phyloP scores from a whole-genome alignment of 805 yeast species.

The Candida silvicultrix region DNA sequence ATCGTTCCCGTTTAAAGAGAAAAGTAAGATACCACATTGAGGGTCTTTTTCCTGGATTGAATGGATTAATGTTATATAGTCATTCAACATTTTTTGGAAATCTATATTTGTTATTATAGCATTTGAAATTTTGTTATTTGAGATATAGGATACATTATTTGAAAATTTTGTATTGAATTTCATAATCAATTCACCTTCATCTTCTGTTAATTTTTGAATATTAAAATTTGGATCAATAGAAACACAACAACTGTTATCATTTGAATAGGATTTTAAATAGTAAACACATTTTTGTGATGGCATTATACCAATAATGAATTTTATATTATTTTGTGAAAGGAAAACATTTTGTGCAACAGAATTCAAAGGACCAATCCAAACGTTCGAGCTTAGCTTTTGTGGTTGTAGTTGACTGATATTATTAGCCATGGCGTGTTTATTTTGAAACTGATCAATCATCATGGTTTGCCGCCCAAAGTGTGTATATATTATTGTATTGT shows the following conservation, averaged over 20 bases:
- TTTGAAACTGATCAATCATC: constrained; percentile 17
- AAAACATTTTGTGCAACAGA: constrained; percentile 32
- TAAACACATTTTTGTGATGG: constrained; percentile 27
- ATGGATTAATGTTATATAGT: constrained; percentile 14
- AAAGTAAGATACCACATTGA: constrained; percentile 19
- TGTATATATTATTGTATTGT: not conserved
- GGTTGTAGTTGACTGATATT: constrained; percentile 27
- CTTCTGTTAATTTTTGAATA: constrained; percentile 21
- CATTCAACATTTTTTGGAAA: constrained; percentile 19
- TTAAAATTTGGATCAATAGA: constrained; percentile 29
- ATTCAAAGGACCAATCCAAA: constrained; percentile 43
- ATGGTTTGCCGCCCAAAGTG: too few species aligned
- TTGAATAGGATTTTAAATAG: constrained; percentile 21
- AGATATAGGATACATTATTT: constrained; percentile 9
- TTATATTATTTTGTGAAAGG: constrained; percentile 31
- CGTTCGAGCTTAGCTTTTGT: constrained; percentile 32
- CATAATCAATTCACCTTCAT: constrained; percentile 20
- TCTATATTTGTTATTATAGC: constrained; percentile 19
- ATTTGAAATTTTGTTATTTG: constrained; percentile 16
- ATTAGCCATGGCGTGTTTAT: constrained; percentile 19
- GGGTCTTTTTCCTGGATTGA: constrained; percentile 18
- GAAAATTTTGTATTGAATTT: constrained; percentile 22
- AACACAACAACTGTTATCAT: constrained; percentile 23
- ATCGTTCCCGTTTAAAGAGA: constrained; percentile 24
- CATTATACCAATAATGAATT: constrained; percentile 29